Percentiles rank a stretch among this genome's conserved stretches.
Conservation (phyloP, 345 rosid species). For the Brassica juncea region DNA sequence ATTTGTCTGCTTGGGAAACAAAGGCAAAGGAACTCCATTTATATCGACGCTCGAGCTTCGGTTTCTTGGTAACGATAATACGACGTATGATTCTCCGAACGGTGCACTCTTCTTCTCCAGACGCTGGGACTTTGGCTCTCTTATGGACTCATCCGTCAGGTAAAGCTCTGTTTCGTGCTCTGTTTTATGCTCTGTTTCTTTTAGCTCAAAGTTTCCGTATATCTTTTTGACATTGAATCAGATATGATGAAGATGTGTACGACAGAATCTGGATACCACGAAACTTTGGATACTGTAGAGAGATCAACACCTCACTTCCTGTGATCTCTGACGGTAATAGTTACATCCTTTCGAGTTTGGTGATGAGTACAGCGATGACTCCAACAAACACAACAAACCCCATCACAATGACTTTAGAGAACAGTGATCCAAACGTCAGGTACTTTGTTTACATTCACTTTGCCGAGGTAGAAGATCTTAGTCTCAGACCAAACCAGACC, state of each 20-base stretch:
- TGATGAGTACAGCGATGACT: slow-evolving; percentile 42
- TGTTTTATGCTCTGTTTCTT: neutral
- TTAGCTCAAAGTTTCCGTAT: neutral
- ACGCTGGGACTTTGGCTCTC: slow-evolving; percentile 35
- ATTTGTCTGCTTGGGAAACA: slow-evolving; percentile 46
- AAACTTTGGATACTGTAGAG: slow-evolving; percentile 2
- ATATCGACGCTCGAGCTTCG: slow-evolving; percentile 53
- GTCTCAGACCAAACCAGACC: slow-evolving; percentile 38
- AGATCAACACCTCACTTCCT: slow-evolving; percentile 11
- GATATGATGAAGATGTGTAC: neutral
- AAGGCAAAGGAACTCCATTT: slow-evolving; percentile 47
- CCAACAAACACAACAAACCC: slow-evolving; percentile 26
- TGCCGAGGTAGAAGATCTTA: slow-evolving; percentile 45
- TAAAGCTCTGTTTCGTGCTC: neutral
- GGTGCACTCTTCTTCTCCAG: slow-evolving; percentile 39
- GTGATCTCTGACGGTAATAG: neutral
- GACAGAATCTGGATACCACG: neutral
- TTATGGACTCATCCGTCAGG: slow-evolving; percentile 26
- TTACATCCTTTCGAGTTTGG: slow-evolving; percentile 33
- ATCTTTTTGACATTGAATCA: neutral
- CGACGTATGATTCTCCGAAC: slow-evolving; percentile 22
- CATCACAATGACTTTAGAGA: neutral
- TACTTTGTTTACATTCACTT: slow-evolving; percentile 50
- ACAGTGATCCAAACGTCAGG: slow-evolving; percentile 9
- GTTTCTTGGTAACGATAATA: slow-evolving; percentile 26